Evolutionary conservation across 2,329 filamentous ascomycete species (phyloP), one percentile per base, ranked within the genome.

Genomic region (Ophiocordyceps camponoti-saundersi): DNA sequence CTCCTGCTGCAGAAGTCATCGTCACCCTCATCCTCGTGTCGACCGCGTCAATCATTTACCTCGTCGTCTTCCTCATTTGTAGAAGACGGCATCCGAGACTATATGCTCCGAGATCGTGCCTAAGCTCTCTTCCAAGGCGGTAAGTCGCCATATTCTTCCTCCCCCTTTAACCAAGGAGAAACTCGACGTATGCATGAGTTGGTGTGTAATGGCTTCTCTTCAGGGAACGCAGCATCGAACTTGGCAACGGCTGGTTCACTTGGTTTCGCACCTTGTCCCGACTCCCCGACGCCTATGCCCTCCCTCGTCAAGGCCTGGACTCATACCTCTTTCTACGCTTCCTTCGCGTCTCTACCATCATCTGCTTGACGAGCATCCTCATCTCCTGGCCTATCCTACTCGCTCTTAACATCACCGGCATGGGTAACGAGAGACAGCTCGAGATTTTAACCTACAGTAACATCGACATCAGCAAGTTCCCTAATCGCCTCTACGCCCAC

Each of bases 281-380:
- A 54, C 64, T 79, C 44, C 70, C 73, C 6, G 89, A 95, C 62
- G 79, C 79, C 49, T 92, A 86, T 56, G 74, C 88, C 23, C 74
- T 95, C 40, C 83, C 89, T 54, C 86, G 94, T 63, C 84, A 88
- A 61, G 88, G 86, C 3, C 75, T 96, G 52, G 90, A 96, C 61
- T 80, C 83, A 30, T 96, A 88, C 60, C 76, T 95, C 23, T 86
- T 93, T 57, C 73, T 95, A 43, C 85, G 89, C 42, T 93, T 88
- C 59, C 69, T 96, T 50, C 83, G 86, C 57, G 77, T 92, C 47
- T 69, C 81, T 26, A 77, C 82, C 47, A 72, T 83, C 54, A 84
- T 92, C 53, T 89, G 83, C 63, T 72, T 95, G 45, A 80, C 89
- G 15, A 90, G 89, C 49, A 80, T 79, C 55, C 71, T 72, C 56